Conservation (phyloP, 164 flowering plant genomes). For the grape (Vitis vinifera) region ASM3070453v1 NC_081822.1:11260501-11261000, state of each 20-base stretch:
- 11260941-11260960: constrained; percentile 81
- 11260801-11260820: constrained; percentile 54
- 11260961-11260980: constrained; percentile 67
- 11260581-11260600: constrained; percentile 75
- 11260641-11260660: constrained; percentile 83
- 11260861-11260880: constrained; percentile 91
- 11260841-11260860: constrained; percentile 88
- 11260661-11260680: constrained; percentile 61
- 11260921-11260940: constrained; percentile 83
- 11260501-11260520: too few species aligned
- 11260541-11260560: constrained; percentile 57
- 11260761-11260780: constrained; percentile 82
- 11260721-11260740: constrained; percentile 76
- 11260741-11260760: constrained; percentile 83
- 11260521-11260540: constrained; percentile 38
- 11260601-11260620: constrained; percentile 87
- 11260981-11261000: constrained; percentile 7
- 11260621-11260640: constrained; percentile 65
- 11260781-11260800: constrained; percentile 92
- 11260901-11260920: constrained; percentile 82
- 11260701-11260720: constrained; percentile 58
- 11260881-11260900: constrained; percentile 85
- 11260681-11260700: constrained; percentile 76
- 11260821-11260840: constrained; percentile 64
- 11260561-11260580: constrained; percentile 81